These are phyloP conservation scores for Heritiera fomes DNA, from an alignment of 345 rosid species.

Conservation along the genomic window DNA sequence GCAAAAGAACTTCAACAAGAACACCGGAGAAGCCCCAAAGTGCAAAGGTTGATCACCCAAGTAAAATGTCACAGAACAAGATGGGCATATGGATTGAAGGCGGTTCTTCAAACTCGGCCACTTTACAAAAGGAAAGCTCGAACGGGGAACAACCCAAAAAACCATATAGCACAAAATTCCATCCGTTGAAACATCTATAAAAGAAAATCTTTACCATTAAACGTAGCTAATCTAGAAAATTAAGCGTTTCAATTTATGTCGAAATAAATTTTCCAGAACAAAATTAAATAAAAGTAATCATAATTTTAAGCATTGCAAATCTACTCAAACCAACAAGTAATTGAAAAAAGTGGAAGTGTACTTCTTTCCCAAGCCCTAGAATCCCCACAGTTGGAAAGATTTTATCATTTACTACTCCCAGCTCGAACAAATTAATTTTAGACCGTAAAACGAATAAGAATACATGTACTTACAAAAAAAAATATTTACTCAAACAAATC, in stretches of 20 bases:
- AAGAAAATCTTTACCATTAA: neutral
- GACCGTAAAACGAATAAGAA: no score
- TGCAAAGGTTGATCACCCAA: slow-evolving; percentile 38
- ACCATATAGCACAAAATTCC: slow-evolving; percentile 84
- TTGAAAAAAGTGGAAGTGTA: no score
- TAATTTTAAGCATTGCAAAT: neutral
- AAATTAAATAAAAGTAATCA: neutral
- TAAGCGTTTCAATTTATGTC: neutral
- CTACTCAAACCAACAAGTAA: neutral
- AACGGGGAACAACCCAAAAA: slow-evolving; percentile 70
- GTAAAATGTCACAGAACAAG: slow-evolving; percentile 46
- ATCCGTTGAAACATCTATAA: slow-evolving; percentile 82
- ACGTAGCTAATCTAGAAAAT: neutral
- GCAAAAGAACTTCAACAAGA: slow-evolving; percentile 58
- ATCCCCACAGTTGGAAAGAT: no score
- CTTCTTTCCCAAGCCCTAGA: no score
- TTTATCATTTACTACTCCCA: no score
- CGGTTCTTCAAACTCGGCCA: slow-evolving; percentile 78
- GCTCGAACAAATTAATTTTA: no score
- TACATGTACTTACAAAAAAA: no score
- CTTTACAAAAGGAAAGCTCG: slow-evolving; percentile 44
- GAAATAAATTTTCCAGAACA: neutral
- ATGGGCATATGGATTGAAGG: slow-evolving; percentile 67
- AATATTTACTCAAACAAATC: neutral
- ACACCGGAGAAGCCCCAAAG: slow-evolving; percentile 50